Conservation (phyloP, 1,284 basidiomycete genomes). For the Cryptococcus sp. region DNA sequence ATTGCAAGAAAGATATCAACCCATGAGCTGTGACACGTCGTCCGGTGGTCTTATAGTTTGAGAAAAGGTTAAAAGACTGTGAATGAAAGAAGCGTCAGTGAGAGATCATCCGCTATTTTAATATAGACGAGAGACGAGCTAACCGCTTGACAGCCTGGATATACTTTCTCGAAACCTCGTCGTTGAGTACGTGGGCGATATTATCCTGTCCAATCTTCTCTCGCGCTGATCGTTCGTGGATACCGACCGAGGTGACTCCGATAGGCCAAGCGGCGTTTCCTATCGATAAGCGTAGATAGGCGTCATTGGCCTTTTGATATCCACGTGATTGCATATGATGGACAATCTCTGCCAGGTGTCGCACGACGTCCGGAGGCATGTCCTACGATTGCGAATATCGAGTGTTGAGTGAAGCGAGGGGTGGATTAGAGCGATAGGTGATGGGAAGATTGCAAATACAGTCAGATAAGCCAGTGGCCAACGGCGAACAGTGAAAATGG, state of each 20-base stretch:
- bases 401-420: not conserved
- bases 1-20: conserved; percentile 53
- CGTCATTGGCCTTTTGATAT: conserved; percentile 94
- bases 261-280: conserved; percentile 99
- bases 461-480: not conserved
- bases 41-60: conserved; percentile 92
- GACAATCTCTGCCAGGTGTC: conserved; percentile 89
- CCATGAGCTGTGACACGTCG: conserved; percentile 88
- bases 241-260: conserved; percentile 98
- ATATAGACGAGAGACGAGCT: conserved; percentile 33
- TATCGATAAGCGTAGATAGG: conserved; percentile 93
- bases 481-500: not conserved
- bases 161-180: conserved; percentile 98
- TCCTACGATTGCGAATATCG: conserved; percentile 58
- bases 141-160: conserved; percentile 96
- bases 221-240: conserved; percentile 94
- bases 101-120: conserved; percentile 1
- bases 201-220: conserved; percentile 97
- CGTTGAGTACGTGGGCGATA: conserved; percentile 96
- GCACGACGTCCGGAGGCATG: conserved; percentile 80
- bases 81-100: not conserved
- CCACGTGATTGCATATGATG: conserved; percentile 93
- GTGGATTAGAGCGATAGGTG: not conserved
- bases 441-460: not conserved
- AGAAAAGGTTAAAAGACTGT: conserved; percentile 84